phyloP scores from a whole-genome alignment of 2,329 filamentous ascomycete species.

The Sclerotinia minor region DNA sequence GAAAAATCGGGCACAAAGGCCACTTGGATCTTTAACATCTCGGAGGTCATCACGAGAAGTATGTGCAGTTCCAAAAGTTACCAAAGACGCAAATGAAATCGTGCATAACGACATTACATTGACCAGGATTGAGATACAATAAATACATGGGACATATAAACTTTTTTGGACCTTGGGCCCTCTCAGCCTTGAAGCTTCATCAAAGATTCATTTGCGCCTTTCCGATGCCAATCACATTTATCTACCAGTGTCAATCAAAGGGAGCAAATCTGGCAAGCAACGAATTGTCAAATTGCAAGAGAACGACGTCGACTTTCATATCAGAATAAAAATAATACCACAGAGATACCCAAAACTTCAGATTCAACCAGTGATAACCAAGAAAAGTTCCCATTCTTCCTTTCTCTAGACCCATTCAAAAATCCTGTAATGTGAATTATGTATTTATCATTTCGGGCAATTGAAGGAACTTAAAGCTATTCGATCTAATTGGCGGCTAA shows the following conservation, averaged over 20 bases:
- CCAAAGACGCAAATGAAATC: conserved; percentile 15
- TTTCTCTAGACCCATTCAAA: background rate
- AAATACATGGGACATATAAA: background rate
- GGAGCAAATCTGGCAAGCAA: background rate
- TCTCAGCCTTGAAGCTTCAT: conserved; percentile 4
- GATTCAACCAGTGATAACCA: background rate
- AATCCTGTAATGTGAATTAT: background rate
- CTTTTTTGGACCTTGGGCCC: background rate
- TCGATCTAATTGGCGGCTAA: conserved; percentile 19
- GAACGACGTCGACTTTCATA: background rate
- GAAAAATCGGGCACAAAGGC: background rate
- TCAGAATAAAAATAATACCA: background rate
- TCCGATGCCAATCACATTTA: conserved; percentile 2
- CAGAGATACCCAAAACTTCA: background rate
- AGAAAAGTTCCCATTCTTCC: background rate
- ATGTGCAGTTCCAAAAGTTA: conserved; percentile 8
- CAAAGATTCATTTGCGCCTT: background rate
- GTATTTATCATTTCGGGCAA: background rate
- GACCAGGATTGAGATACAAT: conserved; percentile 4
- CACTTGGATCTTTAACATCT: background rate
- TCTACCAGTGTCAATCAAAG: background rate
- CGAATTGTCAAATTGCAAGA: background rate
- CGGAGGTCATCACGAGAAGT: conserved; percentile 5
- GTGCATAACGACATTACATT: conserved; percentile 10
- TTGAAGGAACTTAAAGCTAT: background rate